These are phyloP conservation scores for Tulasnella sp. DNA, from an alignment of 768 basidiomycete species.

Conservation along the genomic window DNA sequence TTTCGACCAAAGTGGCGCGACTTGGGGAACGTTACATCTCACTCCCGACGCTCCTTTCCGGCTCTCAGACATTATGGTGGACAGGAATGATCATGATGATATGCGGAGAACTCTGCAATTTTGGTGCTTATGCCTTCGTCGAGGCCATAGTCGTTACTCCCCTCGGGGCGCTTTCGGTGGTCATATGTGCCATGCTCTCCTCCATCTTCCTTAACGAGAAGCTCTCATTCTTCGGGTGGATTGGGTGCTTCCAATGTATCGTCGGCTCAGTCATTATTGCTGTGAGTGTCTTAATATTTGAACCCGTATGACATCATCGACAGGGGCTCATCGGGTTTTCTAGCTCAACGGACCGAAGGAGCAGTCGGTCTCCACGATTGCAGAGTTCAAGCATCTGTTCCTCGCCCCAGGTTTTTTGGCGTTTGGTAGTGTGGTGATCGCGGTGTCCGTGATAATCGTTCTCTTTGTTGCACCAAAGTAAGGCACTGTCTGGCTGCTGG, in stretches of 20 bases:
- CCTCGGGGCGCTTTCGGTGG: conserved; percentile 93
- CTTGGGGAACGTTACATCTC: neutral
- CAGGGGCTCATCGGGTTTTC: neutral
- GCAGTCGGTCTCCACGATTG: conserved; percentile 67
- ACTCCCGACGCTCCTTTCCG: neutral
- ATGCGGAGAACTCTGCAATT: conserved; percentile 67
- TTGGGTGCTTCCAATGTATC: conserved; percentile 83
- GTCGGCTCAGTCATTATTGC: conserved; percentile 88
- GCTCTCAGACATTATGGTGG: conserved; percentile 74
- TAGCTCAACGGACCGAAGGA: conserved; percentile 79
- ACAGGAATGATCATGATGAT: conserved; percentile 95
- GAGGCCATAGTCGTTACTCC: conserved; percentile 96
- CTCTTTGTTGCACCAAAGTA: conserved; percentile 82
- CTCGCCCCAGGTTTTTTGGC: conserved; percentile 79
- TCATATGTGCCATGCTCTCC: conserved; percentile 90
- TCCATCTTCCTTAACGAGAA: conserved; percentile 92
- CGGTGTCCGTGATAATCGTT: conserved; percentile 65
- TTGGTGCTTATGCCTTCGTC: conserved; percentile 77
- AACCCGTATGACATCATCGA: neutral
- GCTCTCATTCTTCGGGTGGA: conserved; percentile 95
- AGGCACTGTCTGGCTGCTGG: conserved; percentile 38
- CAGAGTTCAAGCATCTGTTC: conserved; percentile 76
- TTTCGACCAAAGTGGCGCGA: conserved; percentile 10
- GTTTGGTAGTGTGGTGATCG: conserved; percentile 51
- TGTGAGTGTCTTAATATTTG: neutral